Conservation (phyloP, 352 stramenopile species). For the Globisporangium spiculum region DNA sequence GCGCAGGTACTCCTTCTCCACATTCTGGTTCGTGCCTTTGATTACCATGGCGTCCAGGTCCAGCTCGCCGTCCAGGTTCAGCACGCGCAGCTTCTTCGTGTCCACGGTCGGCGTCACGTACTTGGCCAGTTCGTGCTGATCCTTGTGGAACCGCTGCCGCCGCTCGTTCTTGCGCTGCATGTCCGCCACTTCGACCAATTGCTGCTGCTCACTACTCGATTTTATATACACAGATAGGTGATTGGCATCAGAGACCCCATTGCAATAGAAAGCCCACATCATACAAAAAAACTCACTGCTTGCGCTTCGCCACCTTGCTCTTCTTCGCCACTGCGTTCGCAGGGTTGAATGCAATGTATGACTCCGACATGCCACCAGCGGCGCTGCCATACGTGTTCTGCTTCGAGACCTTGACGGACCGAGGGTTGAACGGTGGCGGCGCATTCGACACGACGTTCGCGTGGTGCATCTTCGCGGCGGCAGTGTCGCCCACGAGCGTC, state of each 20-base stretch:
- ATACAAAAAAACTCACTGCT: slow-evolving; percentile 32
- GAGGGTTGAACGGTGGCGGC: slow-evolving; percentile 7
- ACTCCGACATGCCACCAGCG: slow-evolving; percentile 17
- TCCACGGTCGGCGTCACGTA: slow-evolving; percentile 67
- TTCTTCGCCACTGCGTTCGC: slow-evolving; percentile 33
- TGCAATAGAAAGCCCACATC: slow-evolving; percentile 9
- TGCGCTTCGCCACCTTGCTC: slow-evolving; percentile 52
- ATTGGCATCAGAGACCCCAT: not conserved
- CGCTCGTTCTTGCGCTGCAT: slow-evolving; percentile 72
- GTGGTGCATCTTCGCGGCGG: slow-evolving; percentile 20
- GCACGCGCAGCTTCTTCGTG: slow-evolving; percentile 65
- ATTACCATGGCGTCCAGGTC: slow-evolving; percentile 89
- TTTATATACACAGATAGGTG: not conserved
- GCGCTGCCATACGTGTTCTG: slow-evolving; percentile 6
- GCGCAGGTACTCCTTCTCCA: slow-evolving; percentile 99
- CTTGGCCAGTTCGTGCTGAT: slow-evolving; percentile 60
- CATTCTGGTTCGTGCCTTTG: slow-evolving; percentile 91
- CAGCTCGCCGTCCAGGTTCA: slow-evolving; percentile 76
- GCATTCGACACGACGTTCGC: slow-evolving; percentile 7
- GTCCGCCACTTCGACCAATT: slow-evolving; percentile 34
- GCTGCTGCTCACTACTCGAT: slow-evolving; percentile 15
- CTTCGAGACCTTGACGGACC: slow-evolving; percentile 12
- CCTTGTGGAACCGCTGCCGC: slow-evolving; percentile 72
- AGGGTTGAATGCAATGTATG: slow-evolving; percentile 53
- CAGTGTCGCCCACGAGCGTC: slow-evolving; percentile 52